These are phyloP conservation scores for Arthrinium puccinioides DNA, from an alignment of 2,329 filamentous ascomycete genomes.

Conservation along the genomic window DNA sequence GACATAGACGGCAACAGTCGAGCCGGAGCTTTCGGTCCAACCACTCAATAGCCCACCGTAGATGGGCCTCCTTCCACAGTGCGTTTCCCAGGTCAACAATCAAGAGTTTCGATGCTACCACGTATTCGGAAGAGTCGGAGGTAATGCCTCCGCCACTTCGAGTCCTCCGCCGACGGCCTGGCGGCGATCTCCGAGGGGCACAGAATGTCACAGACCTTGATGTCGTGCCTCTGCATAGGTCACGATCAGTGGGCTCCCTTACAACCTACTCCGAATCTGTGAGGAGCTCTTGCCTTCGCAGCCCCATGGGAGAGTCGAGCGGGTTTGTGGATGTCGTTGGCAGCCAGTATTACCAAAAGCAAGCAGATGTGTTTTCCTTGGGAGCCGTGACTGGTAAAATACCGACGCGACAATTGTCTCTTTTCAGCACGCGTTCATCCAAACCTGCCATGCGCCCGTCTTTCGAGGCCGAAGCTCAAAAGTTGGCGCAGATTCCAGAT, in stretches of 20 bases:
- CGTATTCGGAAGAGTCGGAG: conserved; percentile 40
- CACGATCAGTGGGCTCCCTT: conserved; percentile 52
- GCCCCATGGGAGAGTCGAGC: conserved; percentile 29
- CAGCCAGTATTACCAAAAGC: conserved; percentile 33
- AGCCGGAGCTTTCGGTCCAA: conserved; percentile 41
- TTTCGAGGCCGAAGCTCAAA: conserved; percentile 82
- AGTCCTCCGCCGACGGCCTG: conserved; percentile 63
- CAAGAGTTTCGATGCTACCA: conserved; percentile 55
- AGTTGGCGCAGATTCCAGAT: conserved; percentile 81
- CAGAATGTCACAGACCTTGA: conserved; percentile 58
- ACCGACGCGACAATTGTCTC: conserved; percentile 38
- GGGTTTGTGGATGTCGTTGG: conserved; percentile 37
- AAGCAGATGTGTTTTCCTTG: conserved; percentile 46
- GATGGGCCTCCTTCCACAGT: conserved; percentile 55
- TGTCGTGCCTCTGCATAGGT: conserved; percentile 37
- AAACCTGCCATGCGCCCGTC: conserved; percentile 62
- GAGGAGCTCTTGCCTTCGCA: conserved; percentile 47
- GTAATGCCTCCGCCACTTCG: conserved; percentile 46
- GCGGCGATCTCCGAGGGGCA: conserved; percentile 65
- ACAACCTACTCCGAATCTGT: conserved; percentile 55
- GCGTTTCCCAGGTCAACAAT: conserved; percentile 42
- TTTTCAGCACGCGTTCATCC: conserved; percentile 56
- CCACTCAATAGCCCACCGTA: conserved; percentile 43
- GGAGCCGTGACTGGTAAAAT: conserved; percentile 48
- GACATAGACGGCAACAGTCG: conserved; percentile 39